These are phyloP conservation scores for Nemania abortiva DNA, from an alignment of 2,329 filamentous ascomycete genomes.

Conservation along the genomic window DNA sequence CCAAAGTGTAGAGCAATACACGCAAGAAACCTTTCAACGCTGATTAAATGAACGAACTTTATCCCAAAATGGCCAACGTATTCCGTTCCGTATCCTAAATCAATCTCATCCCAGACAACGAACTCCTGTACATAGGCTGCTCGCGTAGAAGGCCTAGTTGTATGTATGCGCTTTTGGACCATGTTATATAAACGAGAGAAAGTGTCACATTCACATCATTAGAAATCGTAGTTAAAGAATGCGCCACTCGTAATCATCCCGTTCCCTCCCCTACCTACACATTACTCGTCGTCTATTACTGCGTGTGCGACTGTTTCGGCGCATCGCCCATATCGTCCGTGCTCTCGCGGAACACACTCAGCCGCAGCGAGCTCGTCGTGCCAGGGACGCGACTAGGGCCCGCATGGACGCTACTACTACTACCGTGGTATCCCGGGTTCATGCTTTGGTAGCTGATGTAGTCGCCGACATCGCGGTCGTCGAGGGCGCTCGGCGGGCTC, in stretches of 20 bases:
- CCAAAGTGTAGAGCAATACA: too few relatives aligned
- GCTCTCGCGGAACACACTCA: constrained; percentile 47
- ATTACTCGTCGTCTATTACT: constrained; percentile 2
- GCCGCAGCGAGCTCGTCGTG: constrained; percentile 32
- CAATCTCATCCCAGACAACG: not conserved
- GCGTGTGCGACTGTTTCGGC: constrained; percentile 16
- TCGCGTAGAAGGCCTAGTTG: not conserved
- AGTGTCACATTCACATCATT: not conserved
- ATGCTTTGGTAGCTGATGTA: constrained; percentile 32
- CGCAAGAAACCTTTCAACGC: too few relatives aligned
- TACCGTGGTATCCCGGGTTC: constrained; percentile 8
- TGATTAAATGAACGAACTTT: not conserved
- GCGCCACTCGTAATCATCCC: not conserved
- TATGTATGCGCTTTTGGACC: not conserved
- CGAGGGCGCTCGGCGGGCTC: constrained; percentile 40
- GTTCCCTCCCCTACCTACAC: not conserved
- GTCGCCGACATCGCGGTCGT: constrained; percentile 26
- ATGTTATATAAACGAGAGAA: not conserved
- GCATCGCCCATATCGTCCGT: constrained; percentile 42
- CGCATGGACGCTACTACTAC: not conserved
- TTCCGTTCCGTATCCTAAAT: not conserved
- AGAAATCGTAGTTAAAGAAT: not conserved
- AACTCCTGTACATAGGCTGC: not conserved
- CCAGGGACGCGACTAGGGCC: constrained; percentile 1
- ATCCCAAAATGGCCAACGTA: not conserved